These are phyloP conservation scores for Collybia sp. DNA, from an alignment of 768 basidiomycete genomes.

Conservation along the genomic window DNA sequence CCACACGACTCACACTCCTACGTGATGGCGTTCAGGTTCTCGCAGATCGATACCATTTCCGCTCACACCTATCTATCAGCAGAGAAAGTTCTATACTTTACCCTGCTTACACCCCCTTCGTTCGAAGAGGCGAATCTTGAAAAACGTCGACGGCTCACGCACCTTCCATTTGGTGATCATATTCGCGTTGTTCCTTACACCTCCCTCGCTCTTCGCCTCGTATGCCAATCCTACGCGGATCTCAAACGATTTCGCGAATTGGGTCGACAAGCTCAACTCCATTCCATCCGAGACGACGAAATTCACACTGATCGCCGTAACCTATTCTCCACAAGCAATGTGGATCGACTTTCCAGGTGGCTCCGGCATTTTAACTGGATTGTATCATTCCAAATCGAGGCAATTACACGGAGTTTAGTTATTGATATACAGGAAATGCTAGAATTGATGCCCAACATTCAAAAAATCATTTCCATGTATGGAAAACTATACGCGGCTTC, in stretches of 20 bases:
- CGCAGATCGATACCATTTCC: slow-evolving; percentile 36
- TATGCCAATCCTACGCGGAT: slow-evolving; percentile 31
- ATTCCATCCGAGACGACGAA: slow-evolving; percentile 25
- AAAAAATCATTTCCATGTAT: slow-evolving; percentile 17
- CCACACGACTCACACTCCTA: slow-evolving; percentile 14
- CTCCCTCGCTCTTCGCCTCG: slow-evolving; percentile 47
- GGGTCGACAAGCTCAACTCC: slow-evolving; percentile 31
- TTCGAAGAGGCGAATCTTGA: slow-evolving; percentile 20
- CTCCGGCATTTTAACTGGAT: slow-evolving; percentile 35
- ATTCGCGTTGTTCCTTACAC: slow-evolving; percentile 42
- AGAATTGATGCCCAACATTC: slow-evolving; percentile 29
- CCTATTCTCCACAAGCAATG: slow-evolving; percentile 36
- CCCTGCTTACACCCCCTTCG: slow-evolving; percentile 33
- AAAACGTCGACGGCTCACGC: slow-evolving; percentile 29
- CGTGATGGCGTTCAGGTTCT: slow-evolving; percentile 38
- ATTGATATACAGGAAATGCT: slow-evolving; percentile 53
- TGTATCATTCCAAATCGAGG: slow-evolving; percentile 60
- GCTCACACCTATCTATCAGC: slow-evolving; percentile 24
- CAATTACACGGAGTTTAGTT: slow-evolving; percentile 28
- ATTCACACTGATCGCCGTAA: slow-evolving; percentile 33
- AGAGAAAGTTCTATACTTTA: slow-evolving; percentile 36
- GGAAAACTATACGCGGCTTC: slow-evolving; percentile 30
- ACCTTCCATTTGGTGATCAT: slow-evolving; percentile 37
- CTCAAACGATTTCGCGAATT: slow-evolving; percentile 33
- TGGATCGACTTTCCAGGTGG: slow-evolving; percentile 26